Evolutionary conservation across 768 basidiomycete genomes (phyloP).

Genomic region (Lentinula detonsa): DNA sequence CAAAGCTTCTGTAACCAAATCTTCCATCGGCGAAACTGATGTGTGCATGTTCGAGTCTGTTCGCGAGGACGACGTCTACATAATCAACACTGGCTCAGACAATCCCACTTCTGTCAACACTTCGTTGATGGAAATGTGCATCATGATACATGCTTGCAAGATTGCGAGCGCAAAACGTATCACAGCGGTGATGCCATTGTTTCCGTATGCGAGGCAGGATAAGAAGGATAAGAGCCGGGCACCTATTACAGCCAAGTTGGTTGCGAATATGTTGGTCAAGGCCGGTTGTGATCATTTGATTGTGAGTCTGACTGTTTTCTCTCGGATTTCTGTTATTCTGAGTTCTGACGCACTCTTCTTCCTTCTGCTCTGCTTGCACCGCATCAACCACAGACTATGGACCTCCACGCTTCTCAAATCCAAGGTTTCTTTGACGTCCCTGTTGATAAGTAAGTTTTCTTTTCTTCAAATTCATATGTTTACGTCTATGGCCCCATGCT

Average conservation of each 20-base stretch:
- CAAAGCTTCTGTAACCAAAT: conserved; percentile 81
- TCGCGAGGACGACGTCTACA: conserved; percentile 97
- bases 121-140: conserved; percentile 95
- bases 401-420: conserved; percentile 97
- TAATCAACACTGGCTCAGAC: conserved; percentile 77
- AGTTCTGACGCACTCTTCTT: neutral
- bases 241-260: conserved; percentile 96
- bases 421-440: conserved; percentile 99
- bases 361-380: neutral
- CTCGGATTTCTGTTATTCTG: neutral
- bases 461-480: neutral
- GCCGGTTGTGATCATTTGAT: conserved; percentile 96
- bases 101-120: conserved; percentile 62
- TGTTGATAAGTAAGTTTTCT: conserved; percentile 87
- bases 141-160: conserved; percentile 99
- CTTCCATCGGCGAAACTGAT: conserved; percentile 86
- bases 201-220: conserved; percentile 96
- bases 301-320: conserved; percentile 40
- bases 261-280: conserved; percentile 95
- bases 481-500: too few species aligned
- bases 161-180: conserved; percentile 98
- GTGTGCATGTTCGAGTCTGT: conserved; percentile 94
- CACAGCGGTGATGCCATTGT: conserved; percentile 96
- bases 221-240: conserved; percentile 99
- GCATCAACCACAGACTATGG: conserved; percentile 72